phyloP scores from a whole-genome alignment of 1,284 basidiomycete species.

The Cutaneotrichosporon cutaneum region DNA sequence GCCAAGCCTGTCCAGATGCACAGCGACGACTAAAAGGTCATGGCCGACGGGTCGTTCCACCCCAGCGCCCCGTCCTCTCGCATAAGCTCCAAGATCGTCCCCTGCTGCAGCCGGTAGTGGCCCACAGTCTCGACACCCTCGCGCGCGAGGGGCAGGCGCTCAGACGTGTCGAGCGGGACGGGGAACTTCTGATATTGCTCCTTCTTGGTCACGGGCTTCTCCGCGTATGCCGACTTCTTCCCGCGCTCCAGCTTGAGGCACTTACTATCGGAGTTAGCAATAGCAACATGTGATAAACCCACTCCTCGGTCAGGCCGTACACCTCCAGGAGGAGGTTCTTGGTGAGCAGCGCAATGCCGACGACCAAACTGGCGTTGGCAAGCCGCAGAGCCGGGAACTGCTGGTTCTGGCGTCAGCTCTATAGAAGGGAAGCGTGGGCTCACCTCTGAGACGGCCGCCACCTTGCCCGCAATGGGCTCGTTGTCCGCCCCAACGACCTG shows the following conservation, averaged over 20 bases:
- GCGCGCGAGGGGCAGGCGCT: constrained; percentile 33
- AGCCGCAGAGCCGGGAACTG: constrained; percentile 33
- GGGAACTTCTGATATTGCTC: constrained; percentile 19
- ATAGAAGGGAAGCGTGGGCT: neutral
- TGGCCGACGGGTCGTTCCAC: constrained; percentile 1
- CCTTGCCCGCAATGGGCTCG: constrained; percentile 28
- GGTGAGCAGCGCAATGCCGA: constrained; percentile 76
- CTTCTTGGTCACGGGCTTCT: constrained; percentile 66
- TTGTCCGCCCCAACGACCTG: constrained; percentile 44
- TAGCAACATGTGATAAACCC: neutral
- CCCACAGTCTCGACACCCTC: constrained; percentile 38
- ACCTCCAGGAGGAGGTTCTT: constrained; percentile 76
- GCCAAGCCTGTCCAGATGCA: neutral
- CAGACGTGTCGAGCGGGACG: constrained; percentile 29
- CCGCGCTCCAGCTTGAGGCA: constrained; percentile 66
- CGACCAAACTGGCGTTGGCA: constrained; percentile 62
- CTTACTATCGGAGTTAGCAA: constrained; percentile 61
- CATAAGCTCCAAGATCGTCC: constrained; percentile 35
- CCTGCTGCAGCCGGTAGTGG: constrained; percentile 42
- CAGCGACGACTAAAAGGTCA: neutral
- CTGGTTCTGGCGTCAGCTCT: constrained; percentile 22
- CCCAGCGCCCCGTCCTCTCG: constrained; percentile 41
- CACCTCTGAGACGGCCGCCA: constrained; percentile 32
- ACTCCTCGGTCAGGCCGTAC: constrained; percentile 86
- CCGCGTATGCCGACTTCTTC: constrained; percentile 81